These are phyloP conservation scores for Aureobasidium namibiae DNA, from an alignment of 2,329 filamentous ascomycete species.

Conservation along the genomic window DNA sequence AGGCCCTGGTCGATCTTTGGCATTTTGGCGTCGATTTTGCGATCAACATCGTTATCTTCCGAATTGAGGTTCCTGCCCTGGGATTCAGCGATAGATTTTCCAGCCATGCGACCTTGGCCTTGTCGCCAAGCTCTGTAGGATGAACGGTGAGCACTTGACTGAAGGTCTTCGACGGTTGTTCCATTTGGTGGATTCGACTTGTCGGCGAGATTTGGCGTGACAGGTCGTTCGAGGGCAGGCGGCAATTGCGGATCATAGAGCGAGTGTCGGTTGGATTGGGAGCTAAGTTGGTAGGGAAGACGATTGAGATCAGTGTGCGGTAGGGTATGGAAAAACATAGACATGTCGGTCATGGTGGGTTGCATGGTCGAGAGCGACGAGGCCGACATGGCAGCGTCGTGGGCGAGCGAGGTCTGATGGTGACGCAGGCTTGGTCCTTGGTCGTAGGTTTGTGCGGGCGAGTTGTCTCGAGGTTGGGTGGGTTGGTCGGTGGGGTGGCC, in stretches of 20 bases:
- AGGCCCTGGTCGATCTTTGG: constrained; percentile 46
- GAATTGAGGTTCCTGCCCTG: constrained; percentile 27
- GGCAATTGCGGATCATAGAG: not conserved
- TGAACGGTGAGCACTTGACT: constrained; percentile 33
- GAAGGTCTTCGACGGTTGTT: constrained; percentile 14
- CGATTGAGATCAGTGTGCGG: constrained; percentile 4
- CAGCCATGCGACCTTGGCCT: constrained; percentile 36
- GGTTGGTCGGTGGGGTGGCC: not conserved
- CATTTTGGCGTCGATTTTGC: constrained; percentile 56
- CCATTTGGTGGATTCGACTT: not conserved
- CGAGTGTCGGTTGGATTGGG: constrained; percentile 1
- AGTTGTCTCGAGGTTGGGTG: not conserved
- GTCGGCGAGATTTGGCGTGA: not conserved
- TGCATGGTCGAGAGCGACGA: constrained; percentile 7
- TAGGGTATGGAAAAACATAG: constrained; percentile 8
- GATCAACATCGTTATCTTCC: constrained; percentile 45
- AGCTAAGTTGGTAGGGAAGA: not conserved
- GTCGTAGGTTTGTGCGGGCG: not conserved
- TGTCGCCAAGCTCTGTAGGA: constrained; percentile 42
- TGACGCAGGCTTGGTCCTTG: not conserved
- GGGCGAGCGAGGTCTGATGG: not conserved
- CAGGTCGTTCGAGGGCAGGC: not conserved
- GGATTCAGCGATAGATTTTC: constrained; percentile 30
- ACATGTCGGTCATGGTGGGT: constrained; percentile 9
- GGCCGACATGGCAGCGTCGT: not conserved